Percentiles rank a stretch among this genome's conserved stretches.
Conservation (phyloP, 2,329 filamentous ascomycete species). For the Phialophora tarda region DNA sequence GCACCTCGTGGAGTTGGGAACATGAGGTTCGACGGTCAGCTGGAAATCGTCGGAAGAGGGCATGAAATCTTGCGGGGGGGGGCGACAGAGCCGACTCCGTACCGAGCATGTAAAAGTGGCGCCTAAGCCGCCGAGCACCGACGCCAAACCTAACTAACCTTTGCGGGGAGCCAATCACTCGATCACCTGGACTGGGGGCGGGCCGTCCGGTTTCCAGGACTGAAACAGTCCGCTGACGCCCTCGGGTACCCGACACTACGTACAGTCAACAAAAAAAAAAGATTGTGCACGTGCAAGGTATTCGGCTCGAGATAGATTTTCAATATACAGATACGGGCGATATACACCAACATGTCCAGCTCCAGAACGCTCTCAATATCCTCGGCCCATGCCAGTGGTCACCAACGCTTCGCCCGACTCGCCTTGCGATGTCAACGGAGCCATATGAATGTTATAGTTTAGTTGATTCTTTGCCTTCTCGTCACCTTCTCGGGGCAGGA, state of each 20-base stretch:
- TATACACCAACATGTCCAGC: slow-evolving; percentile 4
- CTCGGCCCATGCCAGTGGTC: slow-evolving; percentile 18
- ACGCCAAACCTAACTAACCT: neutral
- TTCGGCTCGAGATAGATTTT: neutral
- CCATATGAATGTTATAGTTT: slow-evolving; percentile 58
- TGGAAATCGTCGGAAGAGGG: slow-evolving; percentile 33
- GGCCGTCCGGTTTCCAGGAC: neutral
- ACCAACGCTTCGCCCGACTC: slow-evolving; percentile 59
- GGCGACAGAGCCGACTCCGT: neutral
- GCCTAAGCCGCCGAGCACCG: neutral
- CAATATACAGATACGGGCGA: neutral
- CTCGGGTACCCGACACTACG: neutral
- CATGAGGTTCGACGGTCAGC: slow-evolving; percentile 13
- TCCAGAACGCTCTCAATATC: slow-evolving; percentile 1
- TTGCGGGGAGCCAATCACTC: neutral
- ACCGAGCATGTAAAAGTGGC: neutral
- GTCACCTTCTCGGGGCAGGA: slow-evolving; percentile 58
- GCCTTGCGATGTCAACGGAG: slow-evolving; percentile 36
- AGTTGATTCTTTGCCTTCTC: slow-evolving; percentile 60
- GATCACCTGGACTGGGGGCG: neutral
- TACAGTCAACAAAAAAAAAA: neutral
- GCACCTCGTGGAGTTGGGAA: slow-evolving; percentile 27
- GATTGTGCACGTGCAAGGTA: neutral
- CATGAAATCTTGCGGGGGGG: slow-evolving; percentile 20
- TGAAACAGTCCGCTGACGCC: neutral